Conservation (phyloP, 371 early-diverging fungal genomes). For the Umbelopsis sp. region DNA sequence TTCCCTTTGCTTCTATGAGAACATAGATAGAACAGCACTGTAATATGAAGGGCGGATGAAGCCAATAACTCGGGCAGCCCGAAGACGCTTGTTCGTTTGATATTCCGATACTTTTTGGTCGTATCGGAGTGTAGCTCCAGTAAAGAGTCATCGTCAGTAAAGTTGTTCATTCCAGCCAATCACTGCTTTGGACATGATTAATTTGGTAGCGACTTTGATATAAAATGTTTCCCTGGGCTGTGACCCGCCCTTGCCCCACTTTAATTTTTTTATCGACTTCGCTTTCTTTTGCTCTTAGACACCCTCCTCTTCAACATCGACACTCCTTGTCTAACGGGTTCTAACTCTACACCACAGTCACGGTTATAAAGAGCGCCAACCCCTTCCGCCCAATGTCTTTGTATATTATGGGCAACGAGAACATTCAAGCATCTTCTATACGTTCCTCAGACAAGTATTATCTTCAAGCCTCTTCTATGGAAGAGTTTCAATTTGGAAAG, state of each 20-base stretch:
- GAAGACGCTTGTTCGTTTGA: no score
- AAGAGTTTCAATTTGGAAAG: slow-evolving; percentile 7
- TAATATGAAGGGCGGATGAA: no score
- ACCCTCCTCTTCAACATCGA: no score
- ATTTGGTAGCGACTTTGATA: not conserved
- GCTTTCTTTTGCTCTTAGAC: no score
- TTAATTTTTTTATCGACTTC: no score
- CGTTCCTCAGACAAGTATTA: slow-evolving; percentile 11
- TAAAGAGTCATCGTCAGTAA: slow-evolving; percentile 18
- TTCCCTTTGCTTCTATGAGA: not conserved
- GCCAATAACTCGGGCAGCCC: no score
- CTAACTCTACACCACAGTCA: no score
- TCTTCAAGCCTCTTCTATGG: slow-evolving; percentile 2
- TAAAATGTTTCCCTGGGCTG: slow-evolving; percentile 7
- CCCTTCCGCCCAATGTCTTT: not conserved
- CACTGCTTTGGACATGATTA: not conserved
- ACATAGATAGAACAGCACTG: no score
- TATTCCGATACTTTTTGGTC: not conserved
- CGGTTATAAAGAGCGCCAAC: not conserved
- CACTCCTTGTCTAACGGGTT: no score
- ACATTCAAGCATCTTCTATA: slow-evolving; percentile 16
- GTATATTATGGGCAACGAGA: slow-evolving; percentile 17
- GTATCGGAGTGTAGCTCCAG: slow-evolving; percentile 7
- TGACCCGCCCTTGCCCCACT: no score
- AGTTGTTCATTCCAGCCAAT: slow-evolving; percentile 17